These are phyloP conservation scores for Picochlorum costavermella DNA, from an alignment of 139 green algal genomes.

Conservation along the genomic window DNA sequence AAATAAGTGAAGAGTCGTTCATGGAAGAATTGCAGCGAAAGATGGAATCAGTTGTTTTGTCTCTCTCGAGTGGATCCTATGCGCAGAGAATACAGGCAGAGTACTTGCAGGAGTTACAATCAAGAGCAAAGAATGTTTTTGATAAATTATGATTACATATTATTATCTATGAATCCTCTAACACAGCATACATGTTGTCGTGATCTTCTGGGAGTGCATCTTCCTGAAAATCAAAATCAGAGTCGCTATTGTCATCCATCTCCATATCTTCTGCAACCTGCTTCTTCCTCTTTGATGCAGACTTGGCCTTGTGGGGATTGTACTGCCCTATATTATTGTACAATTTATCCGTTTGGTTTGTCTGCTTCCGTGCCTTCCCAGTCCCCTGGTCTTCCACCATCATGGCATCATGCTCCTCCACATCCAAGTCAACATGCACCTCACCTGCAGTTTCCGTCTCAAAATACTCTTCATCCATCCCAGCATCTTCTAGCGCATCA, in stretches of 20 bases:
- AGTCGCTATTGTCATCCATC: constrained; percentile 3
- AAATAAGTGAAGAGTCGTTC: constrained; percentile 43
- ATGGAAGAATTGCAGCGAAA: constrained; percentile 67
- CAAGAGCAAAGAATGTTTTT: constrained; percentile 46
- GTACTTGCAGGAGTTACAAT: constrained; percentile 70
- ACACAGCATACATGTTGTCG: background rate
- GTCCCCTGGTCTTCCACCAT: constrained; percentile 26
- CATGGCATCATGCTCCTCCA: constrained; percentile 32
- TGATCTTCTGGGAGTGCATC: constrained; percentile 7
- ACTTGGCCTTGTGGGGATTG: constrained; percentile 61
- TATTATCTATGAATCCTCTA: constrained; percentile 1
- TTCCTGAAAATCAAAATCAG: constrained; percentile 23
- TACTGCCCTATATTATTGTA: constrained; percentile 71
- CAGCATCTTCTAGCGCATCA: constrained; percentile 49
- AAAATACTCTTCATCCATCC: constrained; percentile 42
- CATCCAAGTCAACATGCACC: constrained; percentile 19
- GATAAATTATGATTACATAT: constrained; percentile 12
- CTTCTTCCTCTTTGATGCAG: constrained; percentile 43
- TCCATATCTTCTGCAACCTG: constrained; percentile 16
- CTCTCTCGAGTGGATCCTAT: constrained; percentile 66
- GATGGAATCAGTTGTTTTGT: constrained; percentile 79
- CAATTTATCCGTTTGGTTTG: constrained; percentile 45
- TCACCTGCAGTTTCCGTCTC: constrained; percentile 37
- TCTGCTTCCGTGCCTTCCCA: constrained; percentile 8
- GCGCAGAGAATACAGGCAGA: constrained; percentile 64